phyloP scores from a whole-genome alignment of 129 eudicot species.

The Sambucus nigra region DNA sequence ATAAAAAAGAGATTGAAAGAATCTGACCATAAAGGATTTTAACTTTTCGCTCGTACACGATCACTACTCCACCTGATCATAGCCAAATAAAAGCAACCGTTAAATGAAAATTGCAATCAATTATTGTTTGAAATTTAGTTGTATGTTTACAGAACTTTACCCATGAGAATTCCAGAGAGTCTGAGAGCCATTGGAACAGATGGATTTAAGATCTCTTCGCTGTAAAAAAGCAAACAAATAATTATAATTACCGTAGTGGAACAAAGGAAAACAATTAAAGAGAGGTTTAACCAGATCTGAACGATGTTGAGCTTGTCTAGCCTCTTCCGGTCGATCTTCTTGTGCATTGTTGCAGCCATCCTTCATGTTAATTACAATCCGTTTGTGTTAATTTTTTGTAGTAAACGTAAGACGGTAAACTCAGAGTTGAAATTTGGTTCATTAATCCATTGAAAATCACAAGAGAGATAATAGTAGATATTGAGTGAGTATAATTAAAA shows the following conservation, averaged over 20 bases:
- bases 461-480: background rate
- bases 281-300: slow-evolving; percentile 53
- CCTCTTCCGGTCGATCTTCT: slow-evolving; percentile 62
- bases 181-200: slow-evolving; percentile 95
- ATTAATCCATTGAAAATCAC: background rate
- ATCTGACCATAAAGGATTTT: slow-evolving; percentile 69
- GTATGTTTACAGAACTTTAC: slow-evolving; percentile 21
- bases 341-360: slow-evolving; percentile 96
- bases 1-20: slow-evolving; percentile 1
- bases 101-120: slow-evolving; percentile 1
- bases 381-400: too few species aligned
- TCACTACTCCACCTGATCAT: slow-evolving; percentile 81
- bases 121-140: background rate
- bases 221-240: slow-evolving; percentile 20
- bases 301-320: slow-evolving; percentile 76
- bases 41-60: slow-evolving; percentile 95
- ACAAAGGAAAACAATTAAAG: too few species aligned
- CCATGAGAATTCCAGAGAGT: slow-evolving; percentile 98
- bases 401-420: too few species aligned
- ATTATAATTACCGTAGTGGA: too few species aligned
- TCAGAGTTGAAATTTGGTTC: background rate
- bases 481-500: background rate
- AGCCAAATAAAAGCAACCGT: slow-evolving; percentile 1
- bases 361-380: slow-evolving; percentile 22
- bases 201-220: slow-evolving; percentile 89